Evolutionary conservation across 352 stramenopile genomes (phyloP), one percentile per base, ranked within the genome.

Genomic region (Phytophthora constricta): DNA sequence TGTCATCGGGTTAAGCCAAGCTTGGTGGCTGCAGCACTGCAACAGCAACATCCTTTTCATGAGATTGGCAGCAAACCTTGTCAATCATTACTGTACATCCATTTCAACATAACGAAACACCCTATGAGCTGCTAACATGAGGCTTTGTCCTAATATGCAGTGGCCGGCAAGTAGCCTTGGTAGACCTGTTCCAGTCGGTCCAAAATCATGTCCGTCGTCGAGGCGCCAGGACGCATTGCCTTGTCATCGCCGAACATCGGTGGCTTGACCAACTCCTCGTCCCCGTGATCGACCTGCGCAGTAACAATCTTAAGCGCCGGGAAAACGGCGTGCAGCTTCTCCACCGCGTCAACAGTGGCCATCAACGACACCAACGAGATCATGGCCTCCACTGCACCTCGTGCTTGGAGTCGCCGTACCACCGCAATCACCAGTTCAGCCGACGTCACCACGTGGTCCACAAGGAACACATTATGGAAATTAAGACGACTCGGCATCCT

Each of bases 391-490:
- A 85, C 66, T 4, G 80, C 78, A 1, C 78, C 76, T 5, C 75
- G 71, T 28, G 66, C 69, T 22, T 77, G 70, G 19, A 86, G 57
- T 28, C 41, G 47, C 27, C 73, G 53, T n/a, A 89, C 68, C 4
- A 73, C 71, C 4, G 66, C 52, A 16, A 69, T 67, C 20, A 86
- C 53, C n/a, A 70, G 50, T 2, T 84, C 61, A 0, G 70, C 47
- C 0, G 65, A 78, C 11, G 72, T 68, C 5, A 79, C 64, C 3
- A 80, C 74, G 9, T 80, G 51, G 22, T 84, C 77, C 33, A 86
- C 62, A 11, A 89, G 33, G 19, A 89, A 82, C 3, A 89, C 77
- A 33, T 85, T 86, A 60, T 85, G 73, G 65, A 70, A 77, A 45
- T 72, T 68, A 17, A 89, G 67, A 37, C 48, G 71, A 33, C 46